phyloP scores from a whole-genome alignment of 225 moss, liverwort and hornwort species.

The Sphagnum tenellum region DNA sequence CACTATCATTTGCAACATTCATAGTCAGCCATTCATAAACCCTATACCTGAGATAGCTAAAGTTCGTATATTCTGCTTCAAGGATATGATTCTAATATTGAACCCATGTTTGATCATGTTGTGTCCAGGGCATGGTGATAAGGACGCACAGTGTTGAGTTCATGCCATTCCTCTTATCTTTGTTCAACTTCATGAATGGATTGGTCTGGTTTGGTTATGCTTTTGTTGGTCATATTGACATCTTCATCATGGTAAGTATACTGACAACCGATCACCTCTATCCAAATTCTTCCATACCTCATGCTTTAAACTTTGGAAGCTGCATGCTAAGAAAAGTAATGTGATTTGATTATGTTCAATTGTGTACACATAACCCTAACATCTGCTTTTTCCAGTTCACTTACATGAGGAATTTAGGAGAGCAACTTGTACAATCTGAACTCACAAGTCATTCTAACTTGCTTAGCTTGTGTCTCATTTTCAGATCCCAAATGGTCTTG shows the following conservation, averaged over 20 bases:
- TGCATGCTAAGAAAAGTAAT: too few relatives aligned
- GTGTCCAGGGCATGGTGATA: constrained; percentile 48
- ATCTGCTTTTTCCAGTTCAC: too few relatives aligned
- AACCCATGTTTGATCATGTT: not conserved
- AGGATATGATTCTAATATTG: not conserved
- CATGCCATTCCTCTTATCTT: constrained; percentile 60
- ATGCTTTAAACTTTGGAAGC: too few relatives aligned
- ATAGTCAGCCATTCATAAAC: constrained; percentile 42
- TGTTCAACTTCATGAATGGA: constrained; percentile 51
- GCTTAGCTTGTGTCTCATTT: too few relatives aligned
- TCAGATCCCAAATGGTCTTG: too few relatives aligned
- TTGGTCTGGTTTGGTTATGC: constrained; percentile 64
- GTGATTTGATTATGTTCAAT: too few relatives aligned
- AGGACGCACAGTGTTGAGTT: constrained; percentile 55
- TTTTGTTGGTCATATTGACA: constrained; percentile 36
- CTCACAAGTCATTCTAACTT: too few relatives aligned
- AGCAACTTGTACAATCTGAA: too few relatives aligned
- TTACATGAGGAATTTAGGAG: too few relatives aligned
- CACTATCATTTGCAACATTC: too few relatives aligned
- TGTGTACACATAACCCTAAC: too few relatives aligned
- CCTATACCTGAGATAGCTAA: constrained; percentile 64
- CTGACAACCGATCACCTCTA: too few relatives aligned
- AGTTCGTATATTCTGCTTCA: constrained; percentile 25
- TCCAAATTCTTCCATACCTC: not conserved
- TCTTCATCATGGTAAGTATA: constrained; percentile 54